Evolutionary conservation across 768 basidiomycete genomes (phyloP), one percentile per base, ranked within the genome.

Genomic region (Boletus huronensis): DNA sequence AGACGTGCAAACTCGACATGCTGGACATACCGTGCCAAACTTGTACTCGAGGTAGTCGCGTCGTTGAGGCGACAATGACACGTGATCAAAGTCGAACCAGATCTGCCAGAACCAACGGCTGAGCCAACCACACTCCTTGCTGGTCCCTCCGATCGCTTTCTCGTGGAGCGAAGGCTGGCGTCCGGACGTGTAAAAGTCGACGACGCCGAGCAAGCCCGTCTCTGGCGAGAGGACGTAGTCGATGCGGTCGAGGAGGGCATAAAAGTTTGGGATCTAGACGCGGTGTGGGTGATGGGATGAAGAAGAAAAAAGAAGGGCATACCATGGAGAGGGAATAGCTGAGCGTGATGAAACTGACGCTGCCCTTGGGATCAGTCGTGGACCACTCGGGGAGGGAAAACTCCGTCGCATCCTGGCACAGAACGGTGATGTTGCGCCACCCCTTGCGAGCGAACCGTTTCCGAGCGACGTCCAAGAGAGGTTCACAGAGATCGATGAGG

Each of bases 81-180:
- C 77, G 60, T 78, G 76, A 58, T 80, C 80, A 55, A 81, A 80
- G 56, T 80, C 79, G 58, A 80, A 82, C 83, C 83, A 88, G 40
- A 84, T 84, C 59, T 85, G 83, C 87, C 87, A 89, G 73, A 90
- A 90, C 82, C 84, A 83, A 4, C 86, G 76, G n/a, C 79, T 77
- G 45, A 83, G 72, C 83, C 84, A 89, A 0, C 80, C 74, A 69
- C 82, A 77, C 67, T 80, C 75, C 41, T 83, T 83, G 56, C 79
- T 81, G 23, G 75, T 74, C 0, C 83, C 83, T 1, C 85, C 85
- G 35, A 88, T 85, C 0, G 83, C 81, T 65, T 76, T 79, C 43
- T 83, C 81, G 56, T 83, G 80, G 19, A 79, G 69, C 3, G 82
- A 81, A 1, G 79, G 71, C 52, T 81, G 77, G 29, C 78, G 80